Base-by-base conservation (phyloP, 495 filamentous ascomycete genomes). In the Annulohypoxylon moriforme region DNA sequence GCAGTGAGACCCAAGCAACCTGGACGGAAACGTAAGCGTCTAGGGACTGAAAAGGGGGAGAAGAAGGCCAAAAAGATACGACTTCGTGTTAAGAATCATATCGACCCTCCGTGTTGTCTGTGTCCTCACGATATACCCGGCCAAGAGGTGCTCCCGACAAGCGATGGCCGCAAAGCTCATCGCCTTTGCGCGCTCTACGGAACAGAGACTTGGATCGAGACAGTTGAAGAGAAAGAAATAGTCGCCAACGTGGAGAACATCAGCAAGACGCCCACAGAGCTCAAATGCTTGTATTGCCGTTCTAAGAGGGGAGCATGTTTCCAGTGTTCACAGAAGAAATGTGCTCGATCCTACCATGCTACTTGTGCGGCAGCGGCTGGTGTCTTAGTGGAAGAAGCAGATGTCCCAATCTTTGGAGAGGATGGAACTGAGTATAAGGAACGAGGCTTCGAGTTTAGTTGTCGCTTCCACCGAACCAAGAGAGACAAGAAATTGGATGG, bases 261-360 rank as follows among this genome's bases (percentile, higher is more conserved):
- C 76, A 88, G 93, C 71, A 97, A 96, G 80, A 94, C 90, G 64
- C 91, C 96, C 10, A 80, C 96, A 73, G 94, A 96, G 8, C 88
- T 98, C 63, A 97, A 94, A 77, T 99, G 96, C 80, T 89, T 94
- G 55, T 97, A 93, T 79, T 99, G 96, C 76, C 92, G 94, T 36
- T 95, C 93, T 52, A 96, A 94, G 76, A 93, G 91, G 67, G 96
- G 96, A 27, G 92, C 94, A 14, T 97, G 94, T 80, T 97, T 99
- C 83, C 96, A 99, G 79, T 99, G 96, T 82, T 96, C 93, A 6
- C 90, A 91, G 64, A 96, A 94, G 84, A 98, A 97, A 79, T 99
- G 96, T 78, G 92, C 92, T 24, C 85, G 95, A 66, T 90, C 96
- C 2, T 99, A 97, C 78, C 96, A 99, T 79, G 93, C 94, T 1